Percentiles rank a stretch among this genome's conserved stretches.
These are phyloP conservation scores for Cercophora newfieldiana DNA, from an alignment of 495 filamentous ascomycete species.

Conservation along the genomic window DNA sequence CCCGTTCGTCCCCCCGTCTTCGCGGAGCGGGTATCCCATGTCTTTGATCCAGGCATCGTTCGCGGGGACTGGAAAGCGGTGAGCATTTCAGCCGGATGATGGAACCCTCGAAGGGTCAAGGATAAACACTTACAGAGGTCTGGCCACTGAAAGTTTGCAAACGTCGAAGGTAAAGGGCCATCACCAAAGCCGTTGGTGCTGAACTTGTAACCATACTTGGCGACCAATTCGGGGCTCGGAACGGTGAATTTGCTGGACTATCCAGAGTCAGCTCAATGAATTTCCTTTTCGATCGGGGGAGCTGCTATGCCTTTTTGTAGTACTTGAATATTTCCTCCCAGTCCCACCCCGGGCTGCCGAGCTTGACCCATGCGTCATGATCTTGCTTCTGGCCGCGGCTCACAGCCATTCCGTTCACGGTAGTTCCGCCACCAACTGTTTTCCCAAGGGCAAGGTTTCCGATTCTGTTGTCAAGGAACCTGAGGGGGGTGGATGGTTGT, in stretches of 20 bases:
- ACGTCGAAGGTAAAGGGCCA: conserved; percentile 16
- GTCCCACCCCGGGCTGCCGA: conserved; percentile 59
- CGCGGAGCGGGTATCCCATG: conserved; percentile 9
- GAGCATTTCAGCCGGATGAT: neutral
- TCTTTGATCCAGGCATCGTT: conserved; percentile 14
- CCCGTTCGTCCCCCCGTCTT: conserved; percentile 18
- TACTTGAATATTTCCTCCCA: conserved; percentile 47
- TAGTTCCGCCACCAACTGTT: conserved; percentile 42
- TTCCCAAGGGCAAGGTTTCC: conserved; percentile 20
- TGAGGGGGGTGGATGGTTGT: conserved; percentile 27
- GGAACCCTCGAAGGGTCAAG: no score
- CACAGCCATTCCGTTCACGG: conserved; percentile 43
- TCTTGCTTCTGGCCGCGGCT: conserved; percentile 55
- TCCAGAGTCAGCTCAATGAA: neutral
- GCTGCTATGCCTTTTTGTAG: conserved; percentile 48
- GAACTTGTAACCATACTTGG: conserved; percentile 15
- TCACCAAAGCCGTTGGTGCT: conserved; percentile 14
- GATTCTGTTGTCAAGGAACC: conserved; percentile 19
- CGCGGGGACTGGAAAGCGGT: neutral
- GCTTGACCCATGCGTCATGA: conserved; percentile 60
- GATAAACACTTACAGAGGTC: conserved; percentile 7
- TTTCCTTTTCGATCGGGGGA: no score
- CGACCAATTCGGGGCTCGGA: conserved; percentile 29
- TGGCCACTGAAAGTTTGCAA: conserved; percentile 22
- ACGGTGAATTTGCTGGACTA: conserved; percentile 17